phyloP scores from a whole-genome alignment of 1,139 yeast genomes.

The Kazachstania sp. region DNA sequence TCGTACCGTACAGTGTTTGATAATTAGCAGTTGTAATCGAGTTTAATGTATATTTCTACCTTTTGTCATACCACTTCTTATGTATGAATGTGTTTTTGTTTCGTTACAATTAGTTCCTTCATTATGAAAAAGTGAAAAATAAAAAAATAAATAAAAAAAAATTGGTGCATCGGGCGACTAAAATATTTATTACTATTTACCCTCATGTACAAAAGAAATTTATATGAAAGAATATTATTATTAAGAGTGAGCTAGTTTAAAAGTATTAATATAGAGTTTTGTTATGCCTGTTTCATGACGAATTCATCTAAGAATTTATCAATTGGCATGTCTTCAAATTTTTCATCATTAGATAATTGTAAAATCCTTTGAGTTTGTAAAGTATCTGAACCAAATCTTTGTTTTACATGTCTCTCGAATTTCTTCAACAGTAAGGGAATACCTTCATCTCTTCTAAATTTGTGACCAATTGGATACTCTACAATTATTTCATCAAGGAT shows the following conservation, averaged over 20 bases:
- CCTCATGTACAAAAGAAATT: no score
- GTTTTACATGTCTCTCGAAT: conserved; percentile 43
- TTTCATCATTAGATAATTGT: conserved; percentile 29
- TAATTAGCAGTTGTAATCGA: no score
- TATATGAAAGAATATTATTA: no score
- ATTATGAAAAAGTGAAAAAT: no score
- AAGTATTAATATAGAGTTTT: background rate
- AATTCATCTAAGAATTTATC: conserved; percentile 44
- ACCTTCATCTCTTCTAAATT: conserved; percentile 49
- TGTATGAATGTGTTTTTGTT: no score
- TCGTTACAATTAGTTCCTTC: no score
- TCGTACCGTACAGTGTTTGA: no score
- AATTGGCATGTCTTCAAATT: conserved; percentile 38
- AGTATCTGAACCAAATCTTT: conserved; percentile 34
- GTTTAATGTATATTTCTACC: no score
- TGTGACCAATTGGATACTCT: conserved; percentile 52
- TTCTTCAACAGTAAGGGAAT: conserved; percentile 45
- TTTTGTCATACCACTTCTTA: no score
- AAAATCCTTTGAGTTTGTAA: conserved; percentile 36
- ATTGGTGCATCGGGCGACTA: no score
- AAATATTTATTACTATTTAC: no score
- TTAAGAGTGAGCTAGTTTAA: background rate
- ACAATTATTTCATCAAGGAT: conserved; percentile 44
- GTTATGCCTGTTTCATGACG: conserved; percentile 2
- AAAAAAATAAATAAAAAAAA: no score